Evolutionary conservation across 352 stramenopile species (phyloP).

Genomic region (Blastocystis sp.): DNA sequence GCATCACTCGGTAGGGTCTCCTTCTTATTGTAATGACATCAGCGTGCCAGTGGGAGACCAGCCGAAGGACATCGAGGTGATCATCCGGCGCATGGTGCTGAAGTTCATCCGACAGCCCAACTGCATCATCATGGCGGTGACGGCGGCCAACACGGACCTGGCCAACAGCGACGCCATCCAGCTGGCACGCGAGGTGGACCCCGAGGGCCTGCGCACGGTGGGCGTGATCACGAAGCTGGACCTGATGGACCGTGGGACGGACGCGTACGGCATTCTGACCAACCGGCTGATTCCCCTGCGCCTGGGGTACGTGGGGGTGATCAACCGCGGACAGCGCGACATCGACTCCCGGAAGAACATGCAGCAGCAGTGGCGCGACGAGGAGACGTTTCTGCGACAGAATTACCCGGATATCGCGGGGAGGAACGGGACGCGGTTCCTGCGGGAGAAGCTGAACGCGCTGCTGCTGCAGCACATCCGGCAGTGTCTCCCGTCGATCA

Average conservation of each 20-base stretch:
- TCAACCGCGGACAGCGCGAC: constrained; percentile 94
- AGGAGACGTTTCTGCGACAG: constrained; percentile 91
- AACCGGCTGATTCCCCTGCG: constrained; percentile 89
- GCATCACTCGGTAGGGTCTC: too few relatives aligned
- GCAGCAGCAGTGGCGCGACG: constrained; percentile 81
- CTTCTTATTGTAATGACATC: too few relatives aligned
- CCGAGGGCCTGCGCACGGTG: constrained; percentile 83
- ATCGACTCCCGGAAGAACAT: constrained; percentile 89
- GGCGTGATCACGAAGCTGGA: constrained; percentile 98
- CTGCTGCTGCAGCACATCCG: constrained; percentile 99
- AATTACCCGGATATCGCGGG: constrained; percentile 72
- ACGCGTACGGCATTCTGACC: constrained; percentile 68
- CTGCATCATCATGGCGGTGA: constrained; percentile 95
- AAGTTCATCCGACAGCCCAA: constrained; percentile 96
- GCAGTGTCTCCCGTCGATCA: constrained; percentile 92
- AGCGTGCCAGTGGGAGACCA: constrained; percentile 92
- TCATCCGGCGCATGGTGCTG: constrained; percentile 93
- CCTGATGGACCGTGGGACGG: constrained; percentile 97
- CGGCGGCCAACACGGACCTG: constrained; percentile 92
- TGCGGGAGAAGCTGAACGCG: constrained; percentile 89
- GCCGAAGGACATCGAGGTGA: constrained; percentile 94
- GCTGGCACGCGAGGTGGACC: constrained; percentile 81
- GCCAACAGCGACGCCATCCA: constrained; percentile 96
- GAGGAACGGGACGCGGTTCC: constrained; percentile 84
- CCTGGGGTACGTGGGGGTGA: constrained; percentile 89